Conservation (phyloP, 192 early-diverging fungal species). For the Backusella tarrabulga region DNA sequence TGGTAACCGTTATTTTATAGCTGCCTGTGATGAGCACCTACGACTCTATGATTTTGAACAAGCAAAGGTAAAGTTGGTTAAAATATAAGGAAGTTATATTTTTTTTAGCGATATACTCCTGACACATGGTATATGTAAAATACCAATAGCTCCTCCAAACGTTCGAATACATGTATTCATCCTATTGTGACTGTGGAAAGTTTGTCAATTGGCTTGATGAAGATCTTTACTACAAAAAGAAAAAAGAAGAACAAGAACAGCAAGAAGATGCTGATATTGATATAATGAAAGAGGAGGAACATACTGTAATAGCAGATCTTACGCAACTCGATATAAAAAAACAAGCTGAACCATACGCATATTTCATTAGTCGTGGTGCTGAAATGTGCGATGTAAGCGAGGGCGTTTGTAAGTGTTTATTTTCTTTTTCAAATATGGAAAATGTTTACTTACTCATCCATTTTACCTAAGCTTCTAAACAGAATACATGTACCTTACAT, state of each 20-base stretch:
- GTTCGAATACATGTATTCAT: constrained; percentile 77
- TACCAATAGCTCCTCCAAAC: constrained; percentile 53
- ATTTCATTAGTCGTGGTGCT: constrained; percentile 86
- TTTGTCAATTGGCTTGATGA: constrained; percentile 75
- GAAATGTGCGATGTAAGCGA: constrained; percentile 86
- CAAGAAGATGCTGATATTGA: constrained; percentile 34
- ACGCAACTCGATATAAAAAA: constrained; percentile 21
- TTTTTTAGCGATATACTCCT: not conserved
- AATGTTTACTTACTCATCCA: not conserved
- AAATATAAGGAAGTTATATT: not conserved
- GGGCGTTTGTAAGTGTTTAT: constrained; percentile 56
- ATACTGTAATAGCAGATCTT: not conserved
- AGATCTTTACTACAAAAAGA: not conserved
- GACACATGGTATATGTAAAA: not conserved
- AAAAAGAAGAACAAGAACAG: not conserved
- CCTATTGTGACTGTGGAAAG: constrained; percentile 94
- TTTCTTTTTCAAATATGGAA: not conserved
- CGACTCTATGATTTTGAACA: constrained; percentile 88
- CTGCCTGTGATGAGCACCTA: constrained; percentile 84
- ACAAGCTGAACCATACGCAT: constrained; percentile 49
- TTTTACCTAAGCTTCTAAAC: constrained; percentile 58
- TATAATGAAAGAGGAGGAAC: constrained; percentile 14
- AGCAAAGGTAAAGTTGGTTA: constrained; percentile 46
- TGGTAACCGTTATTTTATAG: constrained; percentile 93
- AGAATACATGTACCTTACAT: constrained; percentile 85